These are phyloP conservation scores for Aspergillus spinulosporus DNA, from an alignment of 2,329 filamentous ascomycete species.

Conservation along the genomic window DNA sequence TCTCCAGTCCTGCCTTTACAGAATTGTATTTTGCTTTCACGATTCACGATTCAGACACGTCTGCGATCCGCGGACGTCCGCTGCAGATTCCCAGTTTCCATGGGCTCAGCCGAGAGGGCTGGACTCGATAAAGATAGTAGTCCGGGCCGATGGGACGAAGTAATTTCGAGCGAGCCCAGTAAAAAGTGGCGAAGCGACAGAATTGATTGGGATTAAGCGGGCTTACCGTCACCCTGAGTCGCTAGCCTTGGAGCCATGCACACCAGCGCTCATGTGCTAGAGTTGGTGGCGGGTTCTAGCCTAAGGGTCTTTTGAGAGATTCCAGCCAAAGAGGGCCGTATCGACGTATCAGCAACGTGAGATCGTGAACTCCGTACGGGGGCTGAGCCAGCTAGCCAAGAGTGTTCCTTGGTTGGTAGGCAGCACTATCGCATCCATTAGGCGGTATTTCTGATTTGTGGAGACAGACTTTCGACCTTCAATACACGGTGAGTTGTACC, in stretches of 20 bases:
- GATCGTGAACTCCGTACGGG: background rate
- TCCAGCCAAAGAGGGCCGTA: background rate
- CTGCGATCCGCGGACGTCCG: background rate
- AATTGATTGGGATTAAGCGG: background rate
- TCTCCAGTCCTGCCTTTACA: background rate
- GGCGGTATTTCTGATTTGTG: background rate
- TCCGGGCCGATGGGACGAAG: background rate
- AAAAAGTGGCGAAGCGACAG: background rate
- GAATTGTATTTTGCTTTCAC: no score
- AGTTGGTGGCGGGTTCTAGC: background rate
- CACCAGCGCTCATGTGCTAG: background rate
- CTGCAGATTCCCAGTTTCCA: background rate
- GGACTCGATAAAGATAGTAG: background rate
- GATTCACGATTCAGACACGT: background rate
- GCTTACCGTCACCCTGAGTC: background rate
- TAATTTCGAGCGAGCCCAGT: background rate
- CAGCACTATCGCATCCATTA: background rate
- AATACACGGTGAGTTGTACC: background rate
- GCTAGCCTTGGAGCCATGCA: background rate
- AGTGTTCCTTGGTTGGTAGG: background rate
- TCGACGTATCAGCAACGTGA: background rate
- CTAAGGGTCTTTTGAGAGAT: background rate
- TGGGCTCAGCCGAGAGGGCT: background rate
- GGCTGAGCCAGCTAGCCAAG: background rate
- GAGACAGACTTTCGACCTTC: background rate